Evolutionary conservation across 805 yeast genomes (phyloP).

Genomic region (Lipomyces lipofer): DNA sequence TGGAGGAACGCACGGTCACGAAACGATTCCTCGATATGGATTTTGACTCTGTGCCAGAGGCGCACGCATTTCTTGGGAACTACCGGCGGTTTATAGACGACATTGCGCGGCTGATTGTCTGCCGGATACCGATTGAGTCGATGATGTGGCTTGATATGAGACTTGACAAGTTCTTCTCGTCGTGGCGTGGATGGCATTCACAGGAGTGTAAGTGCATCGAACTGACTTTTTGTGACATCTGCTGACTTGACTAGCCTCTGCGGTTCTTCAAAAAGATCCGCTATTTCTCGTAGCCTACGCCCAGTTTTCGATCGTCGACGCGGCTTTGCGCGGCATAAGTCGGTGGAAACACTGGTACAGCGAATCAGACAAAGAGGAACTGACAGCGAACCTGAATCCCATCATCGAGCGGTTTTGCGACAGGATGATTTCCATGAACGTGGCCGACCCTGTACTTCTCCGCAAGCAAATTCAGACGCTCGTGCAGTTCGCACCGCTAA

Average conservation of each 20-base stretch:
- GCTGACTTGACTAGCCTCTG: constrained; percentile 9
- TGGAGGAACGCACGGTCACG: constrained; percentile 58
- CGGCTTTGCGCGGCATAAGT: constrained; percentile 86
- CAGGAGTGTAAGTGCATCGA: constrained; percentile 6
- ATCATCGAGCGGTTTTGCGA: constrained; percentile 63
- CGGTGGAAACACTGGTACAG: constrained; percentile 96
- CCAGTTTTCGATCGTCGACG: constrained; percentile 83
- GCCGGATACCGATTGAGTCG: constrained; percentile 81
- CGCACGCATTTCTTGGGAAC: constrained; percentile 70
- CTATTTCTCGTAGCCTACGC: constrained; percentile 68
- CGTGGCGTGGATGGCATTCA: constrained; percentile 46
- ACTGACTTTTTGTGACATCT: not conserved
- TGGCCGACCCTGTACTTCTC: constrained; percentile 75
- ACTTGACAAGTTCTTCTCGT: constrained; percentile 63
- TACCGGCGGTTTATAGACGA: constrained; percentile 86
- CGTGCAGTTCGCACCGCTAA: constrained; percentile 89
- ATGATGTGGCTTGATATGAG: constrained; percentile 77
- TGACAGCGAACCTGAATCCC: constrained; percentile 57
- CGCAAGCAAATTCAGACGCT: constrained; percentile 87
- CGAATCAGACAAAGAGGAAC: constrained; percentile 52
- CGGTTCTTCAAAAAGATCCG: constrained; percentile 51
- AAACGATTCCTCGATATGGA: constrained; percentile 75
- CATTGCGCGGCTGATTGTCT: constrained; percentile 81
- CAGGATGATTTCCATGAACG: constrained; percentile 64
- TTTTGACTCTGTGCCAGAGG: constrained; percentile 83